phyloP scores from a whole-genome alignment of 1,284 basidiomycete species.

The Trichosporon sp. region DNA sequence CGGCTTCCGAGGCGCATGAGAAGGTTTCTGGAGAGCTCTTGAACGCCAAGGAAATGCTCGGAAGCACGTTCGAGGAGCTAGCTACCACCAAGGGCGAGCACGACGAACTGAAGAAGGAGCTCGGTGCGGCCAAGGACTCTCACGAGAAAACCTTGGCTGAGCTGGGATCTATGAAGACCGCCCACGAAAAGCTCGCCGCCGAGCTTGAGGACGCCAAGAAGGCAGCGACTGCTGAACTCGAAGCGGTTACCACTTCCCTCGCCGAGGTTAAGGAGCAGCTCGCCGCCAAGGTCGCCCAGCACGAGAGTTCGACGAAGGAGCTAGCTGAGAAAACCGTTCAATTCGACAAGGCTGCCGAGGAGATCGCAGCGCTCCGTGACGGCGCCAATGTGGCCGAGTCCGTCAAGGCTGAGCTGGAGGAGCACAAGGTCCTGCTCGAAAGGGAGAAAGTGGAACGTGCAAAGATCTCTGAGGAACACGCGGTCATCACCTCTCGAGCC shows the following conservation, averaged over 20 bases:
- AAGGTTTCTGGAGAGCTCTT: slow-evolving; percentile 13
- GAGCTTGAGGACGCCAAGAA: slow-evolving; percentile 11
- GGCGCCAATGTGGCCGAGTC: slow-evolving; percentile 32
- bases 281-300: slow-evolving; percentile 5
- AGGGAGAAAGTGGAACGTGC: slow-evolving; percentile 22
- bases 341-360: slow-evolving; percentile 11
- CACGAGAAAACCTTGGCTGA: slow-evolving; percentile 21
- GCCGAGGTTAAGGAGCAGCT: slow-evolving; percentile 20
- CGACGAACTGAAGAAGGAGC: slow-evolving; percentile 17
- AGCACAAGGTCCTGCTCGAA: slow-evolving; percentile 20
- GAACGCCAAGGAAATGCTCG: neutral
- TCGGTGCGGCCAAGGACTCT: slow-evolving; percentile 18
- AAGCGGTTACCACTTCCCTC: slow-evolving; percentile 6
- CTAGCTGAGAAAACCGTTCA: slow-evolving; percentile 19
- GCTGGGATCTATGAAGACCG: neutral
- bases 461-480: slow-evolving; percentile 20
- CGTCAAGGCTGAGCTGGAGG: slow-evolving; percentile 26
- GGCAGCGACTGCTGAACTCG: neutral
- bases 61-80: neutral
- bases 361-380: slow-evolving; percentile 32
- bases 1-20: slow-evolving; percentile 13
- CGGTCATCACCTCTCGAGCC: neutral
- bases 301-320: slow-evolving; percentile 3
- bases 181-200: slow-evolving; percentile 3
- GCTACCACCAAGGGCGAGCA: neutral